phyloP scores from a whole-genome alignment of 495 filamentous ascomycete genomes.

The Aspergillus sclerotiicarbonarius region DNA sequence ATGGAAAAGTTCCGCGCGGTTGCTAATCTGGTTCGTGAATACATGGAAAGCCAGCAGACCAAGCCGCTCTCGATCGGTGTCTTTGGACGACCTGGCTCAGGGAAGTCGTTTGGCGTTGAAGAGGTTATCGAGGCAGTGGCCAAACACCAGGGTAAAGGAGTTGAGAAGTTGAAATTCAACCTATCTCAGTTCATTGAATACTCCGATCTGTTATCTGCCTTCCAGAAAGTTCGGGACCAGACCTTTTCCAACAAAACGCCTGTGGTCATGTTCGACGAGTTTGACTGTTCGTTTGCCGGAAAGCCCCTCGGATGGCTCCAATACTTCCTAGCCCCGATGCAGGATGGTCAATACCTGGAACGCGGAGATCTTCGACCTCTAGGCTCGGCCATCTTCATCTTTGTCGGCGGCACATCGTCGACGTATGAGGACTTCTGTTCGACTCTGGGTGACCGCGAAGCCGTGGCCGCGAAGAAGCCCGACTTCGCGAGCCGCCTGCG shows the following conservation, averaged over 20 bases:
- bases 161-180: conserved; percentile 1
- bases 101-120: conserved; percentile 9
- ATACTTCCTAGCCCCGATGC: conserved; percentile 13
- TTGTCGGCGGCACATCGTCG: conserved; percentile 6
- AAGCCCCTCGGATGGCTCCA: conserved; percentile 7
- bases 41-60: not conserved
- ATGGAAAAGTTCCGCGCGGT: conserved; percentile 11
- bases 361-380: not conserved
- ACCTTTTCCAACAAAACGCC: not conserved
- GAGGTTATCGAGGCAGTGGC: conserved; percentile 3
- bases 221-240: conserved; percentile 2
- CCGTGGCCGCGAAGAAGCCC: not conserved
- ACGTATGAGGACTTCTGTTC: not conserved
- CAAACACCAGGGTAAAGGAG: not conserved
- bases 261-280: conserved; percentile 9
- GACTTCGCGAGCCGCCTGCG: conserved; percentile 12
- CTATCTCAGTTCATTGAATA: conserved; percentile 10
- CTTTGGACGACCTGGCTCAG: conserved; percentile 6
- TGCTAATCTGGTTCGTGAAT: conserved; percentile 4
- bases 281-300: conserved; percentile 1
- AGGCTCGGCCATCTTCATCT: conserved; percentile 6
- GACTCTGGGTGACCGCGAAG: not conserved
- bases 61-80: conserved; percentile 9
- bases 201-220: not conserved
- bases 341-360: conserved; percentile 7